Evolutionary conservation across 108 stramenopile species (phyloP), one percentile per base, ranked within the genome.

Genomic region (Nannochloropsis salina): DNA sequence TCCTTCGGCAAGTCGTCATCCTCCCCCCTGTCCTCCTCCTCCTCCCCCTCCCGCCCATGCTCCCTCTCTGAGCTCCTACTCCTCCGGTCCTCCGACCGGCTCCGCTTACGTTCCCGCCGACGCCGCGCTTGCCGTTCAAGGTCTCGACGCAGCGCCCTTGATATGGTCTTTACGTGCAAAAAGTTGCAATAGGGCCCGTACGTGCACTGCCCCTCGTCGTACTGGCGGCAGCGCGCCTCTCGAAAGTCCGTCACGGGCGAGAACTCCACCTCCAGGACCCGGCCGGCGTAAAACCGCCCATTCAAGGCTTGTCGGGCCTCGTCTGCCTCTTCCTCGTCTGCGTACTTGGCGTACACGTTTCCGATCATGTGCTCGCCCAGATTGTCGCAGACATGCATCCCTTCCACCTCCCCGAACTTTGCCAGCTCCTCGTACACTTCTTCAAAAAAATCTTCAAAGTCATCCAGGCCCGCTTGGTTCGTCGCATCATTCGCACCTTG

Each of bases 321-420:
- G 79, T 94, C 93, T 9, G 98, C 96, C 51, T 98, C 94, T 86
- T 98, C 97, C 92, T 99, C 99, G 80, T 97, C 95, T 21, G 80
- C 84, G 86, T 96, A 98, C 91, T 97, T 96, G 83, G 93, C 92
- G 86, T 97, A 98, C 22, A 95, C 94, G 88, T 92, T 92, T 8
- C 91, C 97, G 47, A 99, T 93, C 96, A 99, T 94, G 90, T 99
- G 98, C 92, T 99, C 99, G 47, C 97, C 96, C 22, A 99, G 85
- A 87, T 99, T 99, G 90, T 98, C 97, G 90, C 95, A 96, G 18
- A 99, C 94, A 83, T 95, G 93, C 51, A 99, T 86, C 45, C 94
- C 96, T 45, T 98, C 97, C 80, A 99, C 89, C 80, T 94, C 88
- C 42, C 99, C 99, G 88, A 94, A 97, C 90, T 97, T 98, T 88